Base-by-base conservation (phyloP, 1,139 yeast genomes). In the Suhomyces maxii region DNA sequence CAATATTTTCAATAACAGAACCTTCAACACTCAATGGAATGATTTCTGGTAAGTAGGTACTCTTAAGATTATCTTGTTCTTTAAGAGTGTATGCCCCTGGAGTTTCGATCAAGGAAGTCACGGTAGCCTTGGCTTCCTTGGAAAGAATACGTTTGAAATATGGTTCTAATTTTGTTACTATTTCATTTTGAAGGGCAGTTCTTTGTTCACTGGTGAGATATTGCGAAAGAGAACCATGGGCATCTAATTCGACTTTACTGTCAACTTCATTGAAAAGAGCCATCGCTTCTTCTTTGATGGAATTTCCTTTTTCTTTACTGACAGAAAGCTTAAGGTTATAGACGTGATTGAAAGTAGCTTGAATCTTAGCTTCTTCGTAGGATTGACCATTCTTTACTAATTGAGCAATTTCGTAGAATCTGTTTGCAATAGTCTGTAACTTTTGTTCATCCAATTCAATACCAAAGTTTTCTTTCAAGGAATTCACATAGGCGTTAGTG, bases 341-440 rank as follows among this genome's bases (percentile, higher is more conserved):
- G n/a, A 76, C 56, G 48, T 74, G 63, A 55, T 76, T 76, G 64
- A 65, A 79, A 14, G 82, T 76, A 2, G 86, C 77, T 52, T 84
- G 86, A 40, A 69, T 69, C 49, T 72, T 73, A 9, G 91, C 83
- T 43, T 86, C 89, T 39, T 71, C 73, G n/a, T 71, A 53, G 1
- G 68, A 46, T 47, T 63, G 64, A 4, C 71, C 72, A 39, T 48
- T 50, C 23, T 55, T 55, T 7, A 56, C 49, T 25, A 67, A 60
- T 45, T 65, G 61, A 37, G 59, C 55, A 36, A 86, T 69, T 34
- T 73, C 68, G 13, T 78, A 64, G 44, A 87, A 67, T 59, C 93
- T 80, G 35, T 67, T 59, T 8, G 80, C 67, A 3, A 80, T 81
- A n/a, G 70, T 42, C 2, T 59, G 56, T 12, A 64, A 39, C n/a